These are phyloP conservation scores for Prunus fruticosa DNA, from an alignment of 306 rosid genomes.

Conservation along the genomic window DNA sequence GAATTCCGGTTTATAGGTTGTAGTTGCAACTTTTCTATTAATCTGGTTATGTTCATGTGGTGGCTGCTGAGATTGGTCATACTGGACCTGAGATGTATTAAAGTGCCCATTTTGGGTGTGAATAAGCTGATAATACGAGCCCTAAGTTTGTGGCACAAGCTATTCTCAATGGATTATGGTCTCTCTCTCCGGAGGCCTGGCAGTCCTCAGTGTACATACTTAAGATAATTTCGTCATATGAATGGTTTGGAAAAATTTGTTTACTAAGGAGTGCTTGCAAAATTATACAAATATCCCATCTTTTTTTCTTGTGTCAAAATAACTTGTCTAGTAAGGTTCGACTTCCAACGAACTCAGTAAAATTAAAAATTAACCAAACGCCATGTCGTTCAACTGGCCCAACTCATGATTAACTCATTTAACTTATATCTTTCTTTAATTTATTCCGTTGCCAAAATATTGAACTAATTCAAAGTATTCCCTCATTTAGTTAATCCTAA, in stretches of 20 bases:
- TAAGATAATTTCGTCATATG: constrained; percentile 2
- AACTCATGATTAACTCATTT: too few relatives aligned
- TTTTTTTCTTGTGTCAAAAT: too few relatives aligned
- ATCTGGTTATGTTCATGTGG: constrained; percentile 16
- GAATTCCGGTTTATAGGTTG: constrained; percentile 60
- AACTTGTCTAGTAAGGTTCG: too few relatives aligned
- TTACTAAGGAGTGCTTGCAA: background rate
- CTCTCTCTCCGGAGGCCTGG: constrained; percentile 18
- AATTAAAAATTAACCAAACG: too few relatives aligned
- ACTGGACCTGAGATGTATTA: constrained; percentile 29
- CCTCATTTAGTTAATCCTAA: background rate
- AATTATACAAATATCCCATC: too few relatives aligned
- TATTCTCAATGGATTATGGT: constrained; percentile 29
- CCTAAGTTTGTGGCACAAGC: constrained; percentile 1
- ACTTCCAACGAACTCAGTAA: too few relatives aligned
- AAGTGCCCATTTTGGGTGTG: constrained; percentile 31
- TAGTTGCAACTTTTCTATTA: constrained; percentile 21
- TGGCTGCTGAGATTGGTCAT: constrained; percentile 33
- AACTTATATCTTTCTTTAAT: too few relatives aligned
- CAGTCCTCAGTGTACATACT: constrained; percentile 37
- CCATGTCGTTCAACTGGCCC: too few relatives aligned
- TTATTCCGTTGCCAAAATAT: too few relatives aligned
- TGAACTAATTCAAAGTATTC: background rate
- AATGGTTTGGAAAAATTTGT: constrained; percentile 20
- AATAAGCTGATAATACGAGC: constrained; percentile 27